Conservation (phyloP, 1,139 yeast species). For the Entelexis paramagnoliae region DNA sequence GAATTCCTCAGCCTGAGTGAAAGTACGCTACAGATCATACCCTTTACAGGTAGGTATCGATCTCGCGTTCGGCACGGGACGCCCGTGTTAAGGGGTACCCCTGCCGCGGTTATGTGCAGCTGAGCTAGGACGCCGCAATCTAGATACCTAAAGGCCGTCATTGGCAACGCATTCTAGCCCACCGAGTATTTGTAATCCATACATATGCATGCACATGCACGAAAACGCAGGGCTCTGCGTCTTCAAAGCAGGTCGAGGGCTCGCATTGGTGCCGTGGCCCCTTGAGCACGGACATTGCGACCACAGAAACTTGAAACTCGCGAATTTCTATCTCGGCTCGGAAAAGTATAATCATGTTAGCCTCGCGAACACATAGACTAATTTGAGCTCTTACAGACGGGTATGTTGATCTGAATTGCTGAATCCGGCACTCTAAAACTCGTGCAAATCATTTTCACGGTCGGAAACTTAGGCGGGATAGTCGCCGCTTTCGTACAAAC, state of each 20-base stretch:
- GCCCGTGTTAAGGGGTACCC: neutral
- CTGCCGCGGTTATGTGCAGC: neutral
- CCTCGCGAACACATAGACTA: too few relatives aligned
- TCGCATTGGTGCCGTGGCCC: neutral
- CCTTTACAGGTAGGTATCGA: too few relatives aligned
- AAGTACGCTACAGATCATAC: too few relatives aligned
- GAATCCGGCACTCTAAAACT: neutral
- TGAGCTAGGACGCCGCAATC: neutral
- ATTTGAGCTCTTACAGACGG: too few relatives aligned
- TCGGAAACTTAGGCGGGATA: neutral
- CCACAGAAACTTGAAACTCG: neutral
- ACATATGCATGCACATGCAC: neutral
- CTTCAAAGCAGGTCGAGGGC: neutral
- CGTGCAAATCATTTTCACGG: neutral
- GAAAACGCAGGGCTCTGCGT: neutral
- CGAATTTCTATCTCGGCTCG: too few relatives aligned
- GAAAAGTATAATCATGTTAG: too few relatives aligned
- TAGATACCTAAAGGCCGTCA: too few relatives aligned
- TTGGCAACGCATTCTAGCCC: too few relatives aligned
- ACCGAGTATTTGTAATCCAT: neutral
- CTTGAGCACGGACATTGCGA: neutral
- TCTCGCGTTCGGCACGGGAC: too few relatives aligned
- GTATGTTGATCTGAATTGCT: too few relatives aligned
- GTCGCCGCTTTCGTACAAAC: neutral
- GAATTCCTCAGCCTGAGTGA: too few relatives aligned